Evolutionary conservation across 495 filamentous ascomycete species (phyloP).

Genomic region (Trichoderma asperelloides): DNA sequence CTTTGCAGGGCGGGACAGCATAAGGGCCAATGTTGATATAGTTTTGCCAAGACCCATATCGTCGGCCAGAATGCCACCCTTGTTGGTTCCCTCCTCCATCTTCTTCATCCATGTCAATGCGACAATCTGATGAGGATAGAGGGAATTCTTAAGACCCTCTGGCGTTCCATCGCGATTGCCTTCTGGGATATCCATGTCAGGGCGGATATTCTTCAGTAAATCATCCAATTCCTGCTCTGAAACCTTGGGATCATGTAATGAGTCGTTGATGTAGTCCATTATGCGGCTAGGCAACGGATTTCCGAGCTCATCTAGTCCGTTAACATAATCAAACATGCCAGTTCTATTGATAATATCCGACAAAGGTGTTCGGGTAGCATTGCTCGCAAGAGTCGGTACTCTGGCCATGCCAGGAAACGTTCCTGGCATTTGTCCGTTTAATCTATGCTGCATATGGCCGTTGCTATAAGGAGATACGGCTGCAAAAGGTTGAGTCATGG

Average conservation of each 20-base stretch:
- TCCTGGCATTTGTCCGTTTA: background rate
- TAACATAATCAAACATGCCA: slow-evolving; percentile 17
- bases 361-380: slow-evolving; percentile 8
- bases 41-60: slow-evolving; percentile 98
- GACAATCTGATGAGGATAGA: slow-evolving; percentile 79
- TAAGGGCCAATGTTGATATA: slow-evolving; percentile 76
- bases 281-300: slow-evolving; percentile 19
- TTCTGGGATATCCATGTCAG: slow-evolving; percentile 58
- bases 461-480: background rate
- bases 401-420: background rate
- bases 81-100: slow-evolving; percentile 68
- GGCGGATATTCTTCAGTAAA: slow-evolving; percentile 62
- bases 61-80: slow-evolving; percentile 80
- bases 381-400: background rate
- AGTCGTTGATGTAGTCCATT: slow-evolving; percentile 27
- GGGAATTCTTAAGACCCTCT: slow-evolving; percentile 52
- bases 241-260: slow-evolving; percentile 46
- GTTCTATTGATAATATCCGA: slow-evolving; percentile 17
- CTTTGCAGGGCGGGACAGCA: slow-evolving; percentile 59
- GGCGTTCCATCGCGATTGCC: slow-evolving; percentile 67
- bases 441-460: background rate
- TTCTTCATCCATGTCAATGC: slow-evolving; percentile 75
- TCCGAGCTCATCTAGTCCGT: slow-evolving; percentile 20
- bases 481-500: background rate
- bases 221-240: slow-evolving; percentile 57